phyloP scores from a whole-genome alignment of 768 basidiomycete genomes.

The Fistulinella prunicolor region DNA sequence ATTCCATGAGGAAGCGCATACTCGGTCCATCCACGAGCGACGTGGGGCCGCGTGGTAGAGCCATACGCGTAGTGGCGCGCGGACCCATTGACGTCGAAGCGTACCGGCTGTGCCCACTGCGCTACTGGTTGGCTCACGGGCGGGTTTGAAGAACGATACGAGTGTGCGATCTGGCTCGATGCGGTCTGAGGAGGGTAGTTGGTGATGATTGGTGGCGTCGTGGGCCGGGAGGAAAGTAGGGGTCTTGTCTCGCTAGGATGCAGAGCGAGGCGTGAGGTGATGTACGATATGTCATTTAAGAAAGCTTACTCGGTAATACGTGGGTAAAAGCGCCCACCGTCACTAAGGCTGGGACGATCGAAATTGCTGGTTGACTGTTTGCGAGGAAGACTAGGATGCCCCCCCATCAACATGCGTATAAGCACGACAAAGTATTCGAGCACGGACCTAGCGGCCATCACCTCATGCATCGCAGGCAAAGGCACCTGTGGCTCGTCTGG shows the following conservation, averaged over 20 bases:
- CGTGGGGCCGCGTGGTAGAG: constrained; percentile 21
- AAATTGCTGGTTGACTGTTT: constrained; percentile 16
- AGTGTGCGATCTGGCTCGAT: constrained; percentile 23
- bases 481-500: constrained; percentile 29
- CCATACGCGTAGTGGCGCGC: constrained; percentile 30
- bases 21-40: constrained; percentile 65
- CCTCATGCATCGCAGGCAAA: constrained; percentile 34
- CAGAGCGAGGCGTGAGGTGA: not conserved
- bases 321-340: constrained; percentile 9
- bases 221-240: constrained; percentile 38
- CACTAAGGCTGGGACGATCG: constrained; percentile 14
- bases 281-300: not conserved
- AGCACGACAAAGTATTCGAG: not conserved
- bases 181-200: constrained; percentile 15
- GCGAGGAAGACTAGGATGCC: constrained; percentile 13
- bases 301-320: constrained; percentile 27
- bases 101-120: constrained; percentile 25
- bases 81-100: constrained; percentile 29
- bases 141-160: constrained; percentile 21
- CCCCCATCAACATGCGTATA: not conserved
- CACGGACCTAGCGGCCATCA: constrained; percentile 26
- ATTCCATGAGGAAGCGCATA: constrained; percentile 71
- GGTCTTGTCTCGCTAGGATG: constrained; percentile 50
- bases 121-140: constrained; percentile 28
- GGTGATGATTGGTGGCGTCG: constrained; percentile 30